Base-by-base conservation (phyloP, 306 rosid genomes). In the Cucumis hystrix region DNA sequence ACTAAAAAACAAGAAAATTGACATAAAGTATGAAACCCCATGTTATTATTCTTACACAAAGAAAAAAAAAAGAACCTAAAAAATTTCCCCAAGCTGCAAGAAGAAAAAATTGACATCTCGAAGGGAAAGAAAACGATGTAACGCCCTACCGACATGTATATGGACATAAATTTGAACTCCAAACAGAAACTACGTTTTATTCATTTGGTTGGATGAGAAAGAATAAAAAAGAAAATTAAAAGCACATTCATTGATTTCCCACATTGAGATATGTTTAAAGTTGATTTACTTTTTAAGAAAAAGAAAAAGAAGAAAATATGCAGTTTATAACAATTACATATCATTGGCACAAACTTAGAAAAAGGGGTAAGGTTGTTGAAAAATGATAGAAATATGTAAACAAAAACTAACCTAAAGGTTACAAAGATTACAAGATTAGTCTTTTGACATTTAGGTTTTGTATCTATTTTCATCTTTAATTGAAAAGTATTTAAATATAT, bases 1-100 rank as follows among this genome's bases (percentile, higher is more conserved):
- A 59, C 20, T 6, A 30, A 61, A 77, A 76, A 77, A 59, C 35
- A 23, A 16, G 70, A 77, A 41, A 30, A 47, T 28, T 41, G 58
- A 61, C 71, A 47, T 41, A 62, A 62, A 77, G 70, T 49, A 61
- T 43, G 40, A 59, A 72, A 25, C 62, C 62, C 77, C 30, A 72
- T 28, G 77, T 52, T 52, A 28, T 28, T 28, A 28, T 28, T 28
- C 77, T 71, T 71, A 23, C 41, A 47, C 11, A 45, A 21, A 69
- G 13, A 45, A 14, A 64, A 54, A 63, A 71, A 28, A 23, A 9
- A 71, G 25, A 49, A 3, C 30, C 30, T 28, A 28, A 28, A 28
- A 28, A 28, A 28, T 28, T 28, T 13, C 14, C 17, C 57, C 20
- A 39, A 51, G 55, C 55, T 51, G 14, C 56, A 41, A 40, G 56